Conservation (phyloP, 2,329 filamentous ascomycete species). For the Trichoderma sp. region DNA sequence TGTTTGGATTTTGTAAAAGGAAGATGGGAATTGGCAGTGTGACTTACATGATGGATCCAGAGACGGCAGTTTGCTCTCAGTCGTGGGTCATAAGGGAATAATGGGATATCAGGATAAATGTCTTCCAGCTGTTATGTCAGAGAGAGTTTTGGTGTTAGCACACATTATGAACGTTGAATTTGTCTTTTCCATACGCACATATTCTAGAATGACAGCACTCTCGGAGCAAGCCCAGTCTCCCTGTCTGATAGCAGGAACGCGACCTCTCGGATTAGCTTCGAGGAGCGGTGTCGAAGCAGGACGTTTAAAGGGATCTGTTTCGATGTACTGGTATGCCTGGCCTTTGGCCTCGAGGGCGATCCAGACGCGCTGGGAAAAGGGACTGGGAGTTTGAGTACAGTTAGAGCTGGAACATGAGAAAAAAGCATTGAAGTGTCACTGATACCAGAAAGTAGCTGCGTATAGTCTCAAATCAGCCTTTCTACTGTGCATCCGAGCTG, state of each 20-base stretch:
- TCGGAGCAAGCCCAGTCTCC: constrained; percentile 82
- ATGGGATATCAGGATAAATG: constrained; percentile 54
- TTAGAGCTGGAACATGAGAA: not conserved
- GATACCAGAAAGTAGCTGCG: constrained; percentile 78
- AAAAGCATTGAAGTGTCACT: constrained; percentile 26
- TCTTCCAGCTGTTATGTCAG: constrained; percentile 66
- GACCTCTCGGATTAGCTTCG: constrained; percentile 71
- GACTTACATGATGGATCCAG: constrained; percentile 74
- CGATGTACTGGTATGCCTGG: constrained; percentile 79
- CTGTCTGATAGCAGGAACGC: constrained; percentile 74
- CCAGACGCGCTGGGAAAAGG: constrained; percentile 86
- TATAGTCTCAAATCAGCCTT: constrained; percentile 74
- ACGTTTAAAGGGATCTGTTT: constrained; percentile 77
- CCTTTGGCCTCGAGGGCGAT: constrained; percentile 80
- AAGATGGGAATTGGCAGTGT: not conserved
- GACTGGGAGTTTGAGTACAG: constrained; percentile 44
- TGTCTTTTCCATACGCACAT: constrained; percentile 50
- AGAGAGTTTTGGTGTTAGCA: constrained; percentile 41
- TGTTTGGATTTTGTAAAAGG: not conserved
- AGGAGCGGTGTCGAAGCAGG: constrained; percentile 56
- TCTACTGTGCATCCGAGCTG: constrained; percentile 66
- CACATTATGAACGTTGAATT: constrained; percentile 22
- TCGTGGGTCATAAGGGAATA: constrained; percentile 65
- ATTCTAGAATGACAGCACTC: constrained; percentile 81
- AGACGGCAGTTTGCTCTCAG: constrained; percentile 71